Percentiles rank a stretch among this genome's conserved stretches.
phyloP scores from a whole-genome alignment of 441 rosid species.

The Codiaeum variegatum region DNA sequence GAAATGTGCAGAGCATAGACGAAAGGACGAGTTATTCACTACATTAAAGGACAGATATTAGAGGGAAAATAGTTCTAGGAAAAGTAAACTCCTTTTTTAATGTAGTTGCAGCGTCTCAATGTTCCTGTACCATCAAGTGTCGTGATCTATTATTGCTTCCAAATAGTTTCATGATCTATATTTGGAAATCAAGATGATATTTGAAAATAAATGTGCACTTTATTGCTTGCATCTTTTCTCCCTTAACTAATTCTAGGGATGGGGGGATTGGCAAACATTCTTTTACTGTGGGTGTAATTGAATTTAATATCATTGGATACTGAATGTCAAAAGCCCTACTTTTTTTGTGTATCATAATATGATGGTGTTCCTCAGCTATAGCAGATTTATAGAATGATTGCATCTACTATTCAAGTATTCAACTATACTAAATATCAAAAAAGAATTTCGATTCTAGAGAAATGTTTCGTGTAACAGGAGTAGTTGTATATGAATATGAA shows the following conservation, averaged over 20 bases:
- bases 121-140: background rate
- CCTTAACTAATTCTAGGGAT: background rate
- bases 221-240: background rate
- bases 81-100: background rate
- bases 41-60: background rate
- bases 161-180: background rate
- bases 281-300: background rate
- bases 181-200: background rate
- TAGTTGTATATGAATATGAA: conserved; percentile 91
- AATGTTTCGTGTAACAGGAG: conserved; percentile 51
- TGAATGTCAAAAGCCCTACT: background rate
- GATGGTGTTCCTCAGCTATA: background rate
- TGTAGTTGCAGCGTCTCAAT: background rate
- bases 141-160: background rate
- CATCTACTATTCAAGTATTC: conserved; percentile 10
- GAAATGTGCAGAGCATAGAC: background rate
- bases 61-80: background rate
- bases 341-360: background rate
- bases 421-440: conserved; percentile 18
- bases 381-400: background rate
- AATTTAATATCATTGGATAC: background rate
- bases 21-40: background rate
- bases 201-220: background rate
- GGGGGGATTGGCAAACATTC: background rate
- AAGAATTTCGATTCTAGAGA: background rate